These are phyloP conservation scores for Cenococcum geophilum DNA, from an alignment of 495 filamentous ascomycete species.

Conservation along the genomic window DNA sequence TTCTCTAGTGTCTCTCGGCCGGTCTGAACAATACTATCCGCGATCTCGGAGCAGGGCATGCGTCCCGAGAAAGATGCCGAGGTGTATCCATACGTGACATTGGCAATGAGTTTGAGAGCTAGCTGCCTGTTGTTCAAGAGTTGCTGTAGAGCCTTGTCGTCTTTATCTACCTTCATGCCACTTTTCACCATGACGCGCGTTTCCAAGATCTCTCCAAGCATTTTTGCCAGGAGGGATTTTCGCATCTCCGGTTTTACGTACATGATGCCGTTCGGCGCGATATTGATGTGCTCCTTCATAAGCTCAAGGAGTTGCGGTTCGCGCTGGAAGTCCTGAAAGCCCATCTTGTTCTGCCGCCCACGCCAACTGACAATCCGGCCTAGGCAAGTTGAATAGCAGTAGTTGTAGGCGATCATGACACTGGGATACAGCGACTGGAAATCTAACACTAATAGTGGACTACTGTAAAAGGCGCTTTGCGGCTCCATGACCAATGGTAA, in stretches of 20 bases:
- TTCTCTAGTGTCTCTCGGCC: conserved; percentile 91
- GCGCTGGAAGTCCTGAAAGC: conserved; percentile 77
- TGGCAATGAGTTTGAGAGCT: conserved; percentile 93
- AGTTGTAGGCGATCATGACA: conserved; percentile 99
- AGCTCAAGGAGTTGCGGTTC: conserved; percentile 68
- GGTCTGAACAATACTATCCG: conserved; percentile 95
- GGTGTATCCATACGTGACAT: conserved; percentile 97
- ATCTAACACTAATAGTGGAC: conserved; percentile 84
- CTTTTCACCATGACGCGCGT: conserved; percentile 97
- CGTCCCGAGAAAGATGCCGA: conserved; percentile 91
- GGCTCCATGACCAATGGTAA: conserved; percentile 97
- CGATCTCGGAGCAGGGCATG: conserved; percentile 97
- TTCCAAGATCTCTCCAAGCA: conserved; percentile 93
- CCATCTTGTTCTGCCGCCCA: conserved; percentile 81
- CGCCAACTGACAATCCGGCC: conserved; percentile 80
- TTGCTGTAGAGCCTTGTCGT: conserved; percentile 78
- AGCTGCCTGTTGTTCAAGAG: conserved; percentile 91
- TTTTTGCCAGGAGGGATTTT: conserved; percentile 88
- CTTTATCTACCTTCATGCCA: conserved; percentile 91
- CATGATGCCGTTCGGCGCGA: conserved; percentile 94
- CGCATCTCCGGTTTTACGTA: conserved; percentile 80
- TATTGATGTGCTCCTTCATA: conserved; percentile 80
- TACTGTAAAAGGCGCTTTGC: conserved; percentile 87
- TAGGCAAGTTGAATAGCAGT: conserved; percentile 96
- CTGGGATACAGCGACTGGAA: conserved; percentile 96